Percentiles rank a stretch among this genome's conserved stretches.
Evolutionary conservation across 495 filamentous ascomycete species (phyloP).

Genomic region (Aspergillus leporis): DNA sequence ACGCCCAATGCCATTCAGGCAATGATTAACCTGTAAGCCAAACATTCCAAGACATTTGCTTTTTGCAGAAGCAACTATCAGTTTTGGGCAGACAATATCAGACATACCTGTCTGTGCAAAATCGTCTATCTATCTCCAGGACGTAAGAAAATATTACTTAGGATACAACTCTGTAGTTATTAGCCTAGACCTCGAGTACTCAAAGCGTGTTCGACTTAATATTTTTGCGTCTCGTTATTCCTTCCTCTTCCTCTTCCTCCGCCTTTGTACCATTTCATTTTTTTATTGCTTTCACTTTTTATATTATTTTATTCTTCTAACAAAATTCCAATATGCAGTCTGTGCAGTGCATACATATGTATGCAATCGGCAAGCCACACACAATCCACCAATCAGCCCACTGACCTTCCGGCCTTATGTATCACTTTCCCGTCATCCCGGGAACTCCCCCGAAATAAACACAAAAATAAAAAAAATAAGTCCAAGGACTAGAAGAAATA

Average conservation of each 20-base stretch:
- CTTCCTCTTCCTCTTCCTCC: background rate
- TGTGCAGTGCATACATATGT: constrained; percentile 6
- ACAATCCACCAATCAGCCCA: background rate
- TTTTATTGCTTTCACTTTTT: background rate
- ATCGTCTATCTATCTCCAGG: background rate
- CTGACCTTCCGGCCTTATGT: background rate
- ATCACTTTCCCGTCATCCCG: background rate
- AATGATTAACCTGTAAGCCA: constrained; percentile 1
- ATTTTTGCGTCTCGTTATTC: background rate
- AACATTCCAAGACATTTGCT: constrained; percentile 1
- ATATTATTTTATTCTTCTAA: background rate
- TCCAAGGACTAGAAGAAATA: too few species aligned
- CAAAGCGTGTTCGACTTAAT: background rate
- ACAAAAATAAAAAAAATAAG: too few species aligned
- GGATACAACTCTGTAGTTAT: background rate
- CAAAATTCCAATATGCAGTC: constrained; percentile 5
- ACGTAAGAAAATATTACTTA: background rate
- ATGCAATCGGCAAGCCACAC: constrained; percentile 9
- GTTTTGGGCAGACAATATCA: background rate
- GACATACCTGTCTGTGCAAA: background rate
- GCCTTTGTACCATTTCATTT: background rate
- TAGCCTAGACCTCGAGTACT: background rate
- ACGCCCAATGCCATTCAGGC: background rate
- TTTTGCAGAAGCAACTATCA: background rate
- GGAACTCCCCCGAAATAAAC: background rate